Percentiles rank a stretch among this genome's conserved stretches.
Conservation (phyloP, 305 asterid genomes). For the Solanum hybrid region DNA sequence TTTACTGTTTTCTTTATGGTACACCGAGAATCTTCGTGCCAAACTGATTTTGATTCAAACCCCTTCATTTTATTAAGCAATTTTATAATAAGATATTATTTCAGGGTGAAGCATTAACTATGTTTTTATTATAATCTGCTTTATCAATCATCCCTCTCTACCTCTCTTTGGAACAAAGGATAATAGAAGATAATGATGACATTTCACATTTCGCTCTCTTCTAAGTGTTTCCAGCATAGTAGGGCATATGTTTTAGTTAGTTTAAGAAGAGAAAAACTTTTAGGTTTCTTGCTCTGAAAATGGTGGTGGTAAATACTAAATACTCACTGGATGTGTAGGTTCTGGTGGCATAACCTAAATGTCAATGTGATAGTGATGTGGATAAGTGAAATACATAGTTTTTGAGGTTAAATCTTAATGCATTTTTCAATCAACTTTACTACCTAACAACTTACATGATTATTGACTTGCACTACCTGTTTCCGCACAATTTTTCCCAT, state of each 20-base stretch:
- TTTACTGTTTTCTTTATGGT: neutral
- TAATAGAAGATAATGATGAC: neutral
- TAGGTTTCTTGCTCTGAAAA: neutral
- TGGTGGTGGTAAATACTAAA: neutral
- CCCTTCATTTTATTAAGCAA: neutral
- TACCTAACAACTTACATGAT: neutral
- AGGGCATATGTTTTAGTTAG: neutral
- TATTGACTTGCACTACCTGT: neutral
- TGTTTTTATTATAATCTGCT: neutral
- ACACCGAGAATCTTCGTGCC: neutral
- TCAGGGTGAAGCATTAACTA: neutral
- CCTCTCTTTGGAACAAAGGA: neutral
- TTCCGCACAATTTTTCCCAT: neutral
- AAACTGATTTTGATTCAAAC: neutral
- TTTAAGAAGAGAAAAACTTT: neutral
- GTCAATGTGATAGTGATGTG: neutral
- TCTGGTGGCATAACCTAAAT: neutral
- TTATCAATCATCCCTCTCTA: neutral
- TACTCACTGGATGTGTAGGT: neutral
- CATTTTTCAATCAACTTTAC: neutral
- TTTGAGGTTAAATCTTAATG: neutral
- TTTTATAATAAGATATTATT: neutral
- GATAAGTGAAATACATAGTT: neutral
- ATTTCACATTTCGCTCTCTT: neutral
- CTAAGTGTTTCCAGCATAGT: neutral